Conservation (phyloP, 208 protist species). For the Leishmania arabica region DNA sequence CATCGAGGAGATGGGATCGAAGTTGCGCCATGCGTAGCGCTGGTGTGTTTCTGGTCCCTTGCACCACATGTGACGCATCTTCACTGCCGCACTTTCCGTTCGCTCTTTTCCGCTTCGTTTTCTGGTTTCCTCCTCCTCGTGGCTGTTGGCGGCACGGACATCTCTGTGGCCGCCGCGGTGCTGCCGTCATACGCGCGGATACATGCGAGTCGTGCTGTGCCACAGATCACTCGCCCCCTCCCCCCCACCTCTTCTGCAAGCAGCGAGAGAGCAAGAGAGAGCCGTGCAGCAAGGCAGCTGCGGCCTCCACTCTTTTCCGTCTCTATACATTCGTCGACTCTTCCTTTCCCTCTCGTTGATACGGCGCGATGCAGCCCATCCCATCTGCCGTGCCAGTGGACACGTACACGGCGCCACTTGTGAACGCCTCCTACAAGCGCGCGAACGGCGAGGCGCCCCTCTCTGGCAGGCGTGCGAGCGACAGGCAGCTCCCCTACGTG, state of each 20-base stretch:
- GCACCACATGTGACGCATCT: neutral
- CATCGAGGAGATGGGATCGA: neutral
- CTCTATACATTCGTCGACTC: neutral
- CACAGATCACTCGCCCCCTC: neutral
- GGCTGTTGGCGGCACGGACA: neutral
- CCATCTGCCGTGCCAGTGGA: constrained; percentile 16
- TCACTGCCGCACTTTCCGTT: neutral
- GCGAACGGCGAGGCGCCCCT: constrained; percentile 26
- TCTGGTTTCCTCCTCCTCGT: neutral
- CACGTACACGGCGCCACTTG: constrained; percentile 18
- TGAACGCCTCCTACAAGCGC: constrained; percentile 25
- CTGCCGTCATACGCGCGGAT: neutral
- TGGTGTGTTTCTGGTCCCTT: neutral
- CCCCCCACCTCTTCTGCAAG: neutral
- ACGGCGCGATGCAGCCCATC: constrained; percentile 21
- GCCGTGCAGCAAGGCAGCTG: neutral
- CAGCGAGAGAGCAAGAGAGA: neutral
- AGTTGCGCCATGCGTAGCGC: neutral
- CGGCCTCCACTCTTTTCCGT: neutral
- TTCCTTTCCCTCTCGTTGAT: neutral
- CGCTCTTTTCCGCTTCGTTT: neutral
- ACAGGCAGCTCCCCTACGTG: constrained; percentile 12
- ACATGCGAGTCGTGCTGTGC: neutral
- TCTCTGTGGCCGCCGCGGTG: neutral
- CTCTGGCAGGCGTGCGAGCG: neutral